phyloP scores from a whole-genome alignment of 768 basidiomycete genomes.

The Podaxis rugospora region DNA sequence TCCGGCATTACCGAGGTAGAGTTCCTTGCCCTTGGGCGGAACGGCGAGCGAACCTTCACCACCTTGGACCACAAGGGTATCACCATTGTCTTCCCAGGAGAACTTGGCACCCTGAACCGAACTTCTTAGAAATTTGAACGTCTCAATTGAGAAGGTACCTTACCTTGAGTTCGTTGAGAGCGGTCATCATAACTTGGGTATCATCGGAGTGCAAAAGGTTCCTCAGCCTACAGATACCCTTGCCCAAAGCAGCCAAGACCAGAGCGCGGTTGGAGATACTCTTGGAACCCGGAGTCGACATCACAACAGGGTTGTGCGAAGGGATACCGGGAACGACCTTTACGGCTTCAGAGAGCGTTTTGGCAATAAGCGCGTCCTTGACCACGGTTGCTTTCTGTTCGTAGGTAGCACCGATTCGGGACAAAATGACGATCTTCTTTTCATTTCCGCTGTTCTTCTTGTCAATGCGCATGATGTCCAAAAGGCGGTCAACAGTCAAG shows the following conservation, averaged over 20 bases:
- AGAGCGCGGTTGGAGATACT: slow-evolving; percentile 94
- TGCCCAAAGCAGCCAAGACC: slow-evolving; percentile 87
- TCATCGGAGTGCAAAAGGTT: slow-evolving; percentile 97
- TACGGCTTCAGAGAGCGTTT: slow-evolving; percentile 77
- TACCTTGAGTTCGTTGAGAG: slow-evolving; percentile 83
- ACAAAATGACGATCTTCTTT: slow-evolving; percentile 93
- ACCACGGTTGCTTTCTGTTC: slow-evolving; percentile 91
- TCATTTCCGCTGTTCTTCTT: slow-evolving; percentile 94
- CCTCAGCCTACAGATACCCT: slow-evolving; percentile 81
- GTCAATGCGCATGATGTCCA: slow-evolving; percentile 94
- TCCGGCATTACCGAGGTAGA: slow-evolving; percentile 96
- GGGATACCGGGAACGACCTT: slow-evolving; percentile 71
- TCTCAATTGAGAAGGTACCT: slow-evolving; percentile 13
- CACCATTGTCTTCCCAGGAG: slow-evolving; percentile 93
- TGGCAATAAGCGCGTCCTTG: slow-evolving; percentile 73
- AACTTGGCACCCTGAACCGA: slow-evolving; percentile 77
- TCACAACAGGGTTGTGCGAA: slow-evolving; percentile 49
- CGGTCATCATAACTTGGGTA: slow-evolving; percentile 99
- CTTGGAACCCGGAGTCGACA: slow-evolving; percentile 95
- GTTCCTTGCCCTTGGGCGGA: slow-evolving; percentile 75
- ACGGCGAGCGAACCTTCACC: slow-evolving; percentile 76
- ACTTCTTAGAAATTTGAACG: neutral
- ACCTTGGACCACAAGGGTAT: slow-evolving; percentile 89
- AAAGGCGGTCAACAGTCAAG: slow-evolving; percentile 74
- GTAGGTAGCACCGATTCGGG: slow-evolving; percentile 85